Percentiles rank a stretch among this genome's conserved stretches.
phyloP scores from a whole-genome alignment of 148 eudicot species.

The Limonium bicolor region DNA sequence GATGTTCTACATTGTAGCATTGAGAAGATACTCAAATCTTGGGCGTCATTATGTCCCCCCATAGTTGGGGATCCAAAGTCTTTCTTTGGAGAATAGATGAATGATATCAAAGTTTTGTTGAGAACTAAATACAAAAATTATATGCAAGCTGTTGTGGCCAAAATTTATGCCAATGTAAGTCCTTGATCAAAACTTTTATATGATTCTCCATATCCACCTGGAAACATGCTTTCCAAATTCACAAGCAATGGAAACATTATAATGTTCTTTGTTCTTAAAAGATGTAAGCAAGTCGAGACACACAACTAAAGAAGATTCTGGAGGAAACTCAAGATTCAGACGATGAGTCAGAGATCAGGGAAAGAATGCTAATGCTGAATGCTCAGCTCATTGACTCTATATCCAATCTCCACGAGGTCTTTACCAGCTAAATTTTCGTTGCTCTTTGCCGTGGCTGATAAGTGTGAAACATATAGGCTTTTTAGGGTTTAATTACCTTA shows the following conservation, averaged over 20 bases:
- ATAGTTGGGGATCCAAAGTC: slow-evolving; percentile 39
- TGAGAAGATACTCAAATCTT: slow-evolving; percentile 61
- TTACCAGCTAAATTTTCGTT: slow-evolving; percentile 52
- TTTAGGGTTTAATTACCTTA: no score
- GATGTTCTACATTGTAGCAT: slow-evolving; percentile 64
- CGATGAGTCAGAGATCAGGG: slow-evolving; percentile 65
- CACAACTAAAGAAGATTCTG: slow-evolving; percentile 63
- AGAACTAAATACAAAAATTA: slow-evolving; percentile 81
- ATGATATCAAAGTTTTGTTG: slow-evolving; percentile 50
- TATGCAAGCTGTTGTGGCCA: slow-evolving; percentile 61
- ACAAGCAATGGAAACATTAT: no score
- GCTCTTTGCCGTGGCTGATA: slow-evolving; percentile 61
- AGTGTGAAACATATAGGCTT: no score
- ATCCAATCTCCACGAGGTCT: slow-evolving; percentile 66
- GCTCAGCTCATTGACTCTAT: slow-evolving; percentile 50
- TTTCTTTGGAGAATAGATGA: slow-evolving; percentile 76
- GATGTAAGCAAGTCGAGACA: slow-evolving; percentile 54
- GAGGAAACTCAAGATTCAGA: slow-evolving; percentile 77
- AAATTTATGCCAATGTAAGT: slow-evolving; percentile 62
- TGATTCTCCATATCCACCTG: no score
- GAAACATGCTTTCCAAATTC: no score
- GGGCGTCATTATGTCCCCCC: slow-evolving; percentile 72
- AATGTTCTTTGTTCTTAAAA: slow-evolving; percentile 11
- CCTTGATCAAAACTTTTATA: no score
- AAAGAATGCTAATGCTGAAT: slow-evolving; percentile 57